phyloP scores from a whole-genome alignment of 306 rosid species.

The Canavalia gladiata region DNA sequence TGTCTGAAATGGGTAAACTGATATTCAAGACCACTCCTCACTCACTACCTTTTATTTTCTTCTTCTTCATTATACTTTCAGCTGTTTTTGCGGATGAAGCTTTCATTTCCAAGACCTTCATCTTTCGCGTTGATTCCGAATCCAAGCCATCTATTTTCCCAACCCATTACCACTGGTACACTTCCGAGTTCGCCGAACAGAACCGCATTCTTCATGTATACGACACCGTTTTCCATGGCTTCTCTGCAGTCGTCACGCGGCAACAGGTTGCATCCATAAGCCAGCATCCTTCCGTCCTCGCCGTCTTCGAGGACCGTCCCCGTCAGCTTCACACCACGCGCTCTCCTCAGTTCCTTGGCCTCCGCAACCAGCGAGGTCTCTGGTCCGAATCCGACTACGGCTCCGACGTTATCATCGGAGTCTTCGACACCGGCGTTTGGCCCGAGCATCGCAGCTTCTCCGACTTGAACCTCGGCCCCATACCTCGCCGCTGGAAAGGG shows the following conservation, averaged over 20 bases:
- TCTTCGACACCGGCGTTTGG: conserved; percentile 90
- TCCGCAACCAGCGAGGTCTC: conserved; percentile 85
- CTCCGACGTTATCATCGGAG: conserved; percentile 83
- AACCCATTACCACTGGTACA: conserved; percentile 85
- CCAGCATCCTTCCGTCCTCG: conserved; percentile 71
- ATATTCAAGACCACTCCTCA: not conserved
- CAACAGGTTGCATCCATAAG: conserved; percentile 55
- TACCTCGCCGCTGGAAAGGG: conserved; percentile 88
- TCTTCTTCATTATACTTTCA: conserved; percentile 39
- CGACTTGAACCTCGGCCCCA: conserved; percentile 74
- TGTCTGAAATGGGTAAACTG: conserved; percentile 23
- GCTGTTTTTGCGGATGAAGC: conserved; percentile 29
- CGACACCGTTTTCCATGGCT: conserved; percentile 87
- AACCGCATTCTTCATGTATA: conserved; percentile 70
- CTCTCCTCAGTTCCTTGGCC: conserved; percentile 94
- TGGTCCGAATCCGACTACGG: conserved; percentile 96
- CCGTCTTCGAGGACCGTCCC: conserved; percentile 77
- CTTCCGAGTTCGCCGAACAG: conserved; percentile 71
- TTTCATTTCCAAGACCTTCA: conserved; percentile 66
- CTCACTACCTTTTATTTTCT: conserved; percentile 40
- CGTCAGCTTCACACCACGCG: conserved; percentile 93
- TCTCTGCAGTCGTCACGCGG: conserved; percentile 73
- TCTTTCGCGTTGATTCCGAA: conserved; percentile 64
- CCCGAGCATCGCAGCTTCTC: conserved; percentile 87
- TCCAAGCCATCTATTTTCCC: conserved; percentile 84